Conservation (phyloP, 1,284 basidiomycete genomes). For the Heterobasidion irregulare region DNA sequence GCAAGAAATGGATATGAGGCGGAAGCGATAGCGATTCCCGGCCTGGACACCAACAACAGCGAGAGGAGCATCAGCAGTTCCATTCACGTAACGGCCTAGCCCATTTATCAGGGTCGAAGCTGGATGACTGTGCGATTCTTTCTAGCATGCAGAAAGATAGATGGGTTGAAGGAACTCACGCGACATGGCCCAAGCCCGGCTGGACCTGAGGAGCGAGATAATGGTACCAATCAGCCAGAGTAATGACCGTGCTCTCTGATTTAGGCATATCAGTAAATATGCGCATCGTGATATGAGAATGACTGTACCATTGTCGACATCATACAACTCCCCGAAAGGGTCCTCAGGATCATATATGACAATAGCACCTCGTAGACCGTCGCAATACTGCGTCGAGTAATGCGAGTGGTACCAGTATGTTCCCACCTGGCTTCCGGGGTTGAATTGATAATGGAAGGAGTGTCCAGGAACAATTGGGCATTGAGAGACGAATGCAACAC, state of each 20-base stretch:
- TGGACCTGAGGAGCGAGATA: background rate
- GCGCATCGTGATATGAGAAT: background rate
- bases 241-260: background rate
- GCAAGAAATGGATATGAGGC: conserved; percentile 27
- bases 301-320: conserved; percentile 6
- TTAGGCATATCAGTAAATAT: background rate
- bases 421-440: conserved; percentile 17
- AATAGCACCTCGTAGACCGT: conserved; percentile 13
- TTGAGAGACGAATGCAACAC: conserved; percentile 8
- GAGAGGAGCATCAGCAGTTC: background rate
- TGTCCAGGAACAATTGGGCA: conserved; percentile 9
- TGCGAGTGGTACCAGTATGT: conserved; percentile 30
- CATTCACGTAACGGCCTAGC: background rate
- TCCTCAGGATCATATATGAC: conserved; percentile 4
- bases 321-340: background rate
- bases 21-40: conserved; percentile 20
- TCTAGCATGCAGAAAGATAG: background rate
- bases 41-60: background rate
- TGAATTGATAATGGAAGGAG: conserved; percentile 14
- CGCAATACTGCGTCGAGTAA: conserved; percentile 25
- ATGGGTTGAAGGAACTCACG: background rate
- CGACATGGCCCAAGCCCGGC: background rate
- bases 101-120: background rate
- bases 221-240: background rate
- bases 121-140: background rate